phyloP scores from a whole-genome alignment of 495 filamentous ascomycete species.

The Penicillium pulvis region DNA sequence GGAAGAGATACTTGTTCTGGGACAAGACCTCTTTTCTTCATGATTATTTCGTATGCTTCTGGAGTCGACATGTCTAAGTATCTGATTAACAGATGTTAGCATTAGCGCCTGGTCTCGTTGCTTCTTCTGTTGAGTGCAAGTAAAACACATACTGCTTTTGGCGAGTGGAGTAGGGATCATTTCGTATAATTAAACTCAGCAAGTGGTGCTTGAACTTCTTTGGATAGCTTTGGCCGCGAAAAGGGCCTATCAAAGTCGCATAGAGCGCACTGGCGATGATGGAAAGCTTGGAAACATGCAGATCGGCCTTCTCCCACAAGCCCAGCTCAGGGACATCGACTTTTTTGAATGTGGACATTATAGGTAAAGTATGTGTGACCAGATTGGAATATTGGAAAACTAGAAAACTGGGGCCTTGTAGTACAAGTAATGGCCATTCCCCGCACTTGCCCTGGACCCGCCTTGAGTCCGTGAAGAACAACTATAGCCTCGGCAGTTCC shows the following conservation, averaged over 20 bases:
- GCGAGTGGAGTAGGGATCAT: conserved; percentile 23
- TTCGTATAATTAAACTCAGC: conserved; percentile 30
- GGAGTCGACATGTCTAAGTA: conserved; percentile 40
- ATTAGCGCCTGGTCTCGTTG: background rate
- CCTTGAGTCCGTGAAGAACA: background rate
- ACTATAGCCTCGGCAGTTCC: background rate
- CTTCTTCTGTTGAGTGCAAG: background rate
- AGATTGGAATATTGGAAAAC: background rate
- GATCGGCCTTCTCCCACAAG: conserved; percentile 40
- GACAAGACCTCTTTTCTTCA: conserved; percentile 46
- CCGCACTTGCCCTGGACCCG: background rate
- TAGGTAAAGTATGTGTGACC: background rate
- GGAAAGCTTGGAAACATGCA: conserved; percentile 26
- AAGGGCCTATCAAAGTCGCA: conserved; percentile 36
- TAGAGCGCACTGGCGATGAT: conserved; percentile 27
- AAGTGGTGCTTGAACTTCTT: conserved; percentile 39
- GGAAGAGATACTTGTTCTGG: conserved; percentile 52
- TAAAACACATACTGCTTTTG: conserved; percentile 38
- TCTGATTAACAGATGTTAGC: conserved; percentile 17
- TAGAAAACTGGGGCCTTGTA: background rate
- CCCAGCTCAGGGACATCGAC: conserved; percentile 30
- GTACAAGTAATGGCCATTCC: background rate
- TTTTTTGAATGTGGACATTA: conserved; percentile 14
- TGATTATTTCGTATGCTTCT: conserved; percentile 46
- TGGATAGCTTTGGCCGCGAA: conserved; percentile 39